Evolutionary conservation across 441 rosid species (phyloP).

Genomic region (Gossypium lobatum): DNA sequence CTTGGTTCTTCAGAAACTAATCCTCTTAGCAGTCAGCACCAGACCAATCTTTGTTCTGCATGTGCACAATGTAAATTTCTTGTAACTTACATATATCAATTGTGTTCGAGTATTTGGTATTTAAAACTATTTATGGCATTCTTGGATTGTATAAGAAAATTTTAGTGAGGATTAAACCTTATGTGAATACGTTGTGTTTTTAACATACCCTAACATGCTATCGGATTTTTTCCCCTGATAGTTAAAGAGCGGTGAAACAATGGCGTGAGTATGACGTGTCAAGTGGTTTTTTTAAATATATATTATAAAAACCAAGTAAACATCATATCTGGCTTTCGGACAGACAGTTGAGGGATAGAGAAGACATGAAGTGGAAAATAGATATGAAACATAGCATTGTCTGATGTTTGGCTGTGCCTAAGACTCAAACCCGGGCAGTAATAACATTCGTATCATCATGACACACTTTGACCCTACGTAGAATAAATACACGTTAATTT

Average conservation of each 20-base stretch:
- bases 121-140: neutral
- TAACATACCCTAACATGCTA: no score
- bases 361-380: neutral
- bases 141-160: neutral
- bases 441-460: neutral
- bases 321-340: conserved; percentile 3
- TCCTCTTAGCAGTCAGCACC: neutral
- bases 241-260: conserved; percentile 13
- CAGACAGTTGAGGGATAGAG: neutral
- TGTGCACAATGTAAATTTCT: conserved; percentile 7
- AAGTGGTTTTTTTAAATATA: neutral
- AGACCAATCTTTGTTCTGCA: neutral
- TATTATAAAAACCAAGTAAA: neutral
- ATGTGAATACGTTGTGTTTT: no score
- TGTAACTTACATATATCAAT: neutral
- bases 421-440: neutral
- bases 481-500: no score
- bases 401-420: neutral
- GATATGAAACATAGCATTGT: neutral
- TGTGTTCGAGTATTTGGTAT: neutral
- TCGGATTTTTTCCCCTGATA: neutral
- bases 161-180: neutral
- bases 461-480: no score
- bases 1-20: neutral
- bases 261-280: conserved; percentile 18